These are phyloP conservation scores for Aurantiochytrium sp. DNA, from an alignment of 108 stramenopile species.

Conservation along the genomic window DNA sequence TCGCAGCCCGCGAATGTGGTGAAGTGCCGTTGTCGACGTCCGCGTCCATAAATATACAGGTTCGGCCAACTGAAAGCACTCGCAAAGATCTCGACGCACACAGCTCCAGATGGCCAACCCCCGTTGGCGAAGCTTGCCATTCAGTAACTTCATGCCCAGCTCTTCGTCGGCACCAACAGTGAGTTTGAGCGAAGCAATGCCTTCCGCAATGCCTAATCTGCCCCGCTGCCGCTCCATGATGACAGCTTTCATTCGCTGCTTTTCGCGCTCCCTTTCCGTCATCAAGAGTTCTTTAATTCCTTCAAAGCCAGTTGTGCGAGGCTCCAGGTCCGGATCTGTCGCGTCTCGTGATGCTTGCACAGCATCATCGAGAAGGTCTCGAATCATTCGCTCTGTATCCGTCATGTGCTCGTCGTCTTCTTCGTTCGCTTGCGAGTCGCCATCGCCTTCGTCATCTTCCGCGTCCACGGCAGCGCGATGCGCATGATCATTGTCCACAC, in stretches of 20 bases:
- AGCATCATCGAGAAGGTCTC: not conserved
- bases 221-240: not conserved
- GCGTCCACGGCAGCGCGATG: not conserved
- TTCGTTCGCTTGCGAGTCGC: not conserved
- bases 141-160: not conserved
- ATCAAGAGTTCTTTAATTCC: not conserved
- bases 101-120: not conserved
- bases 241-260: not conserved
- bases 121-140: not conserved
- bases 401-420: not conserved
- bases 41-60: not conserved
- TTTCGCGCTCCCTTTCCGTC: not conserved
- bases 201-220: not conserved
- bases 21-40: not conserved
- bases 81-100: not conserved
- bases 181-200: not conserved
- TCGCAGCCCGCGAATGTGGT: not conserved
- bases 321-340: not conserved
- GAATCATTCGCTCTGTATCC: not conserved
- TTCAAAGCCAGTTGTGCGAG: not conserved
- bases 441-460: not conserved
- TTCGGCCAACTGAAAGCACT: not conserved
- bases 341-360: not conserved
- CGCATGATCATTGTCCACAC: not conserved
- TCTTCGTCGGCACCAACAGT: not conserved